These are phyloP conservation scores for Suillus lakei DNA, from an alignment of 768 basidiomycete species.

Conservation along the genomic window DNA sequence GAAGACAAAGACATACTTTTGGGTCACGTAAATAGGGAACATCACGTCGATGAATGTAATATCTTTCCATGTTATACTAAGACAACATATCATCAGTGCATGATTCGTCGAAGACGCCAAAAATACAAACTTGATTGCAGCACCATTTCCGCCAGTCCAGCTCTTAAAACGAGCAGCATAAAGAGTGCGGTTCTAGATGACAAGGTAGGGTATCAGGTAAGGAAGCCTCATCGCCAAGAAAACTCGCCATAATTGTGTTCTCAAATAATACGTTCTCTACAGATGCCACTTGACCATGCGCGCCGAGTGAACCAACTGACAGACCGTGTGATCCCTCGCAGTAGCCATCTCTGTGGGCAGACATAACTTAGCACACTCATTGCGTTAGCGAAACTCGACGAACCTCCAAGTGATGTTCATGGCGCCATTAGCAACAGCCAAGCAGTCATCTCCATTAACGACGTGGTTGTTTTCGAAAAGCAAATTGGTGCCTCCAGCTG, in stretches of 20 bases:
- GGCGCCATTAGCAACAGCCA: constrained; percentile 61
- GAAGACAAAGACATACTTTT: constrained; percentile 51
- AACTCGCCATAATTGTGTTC: constrained; percentile 47
- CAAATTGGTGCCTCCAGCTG: constrained; percentile 58
- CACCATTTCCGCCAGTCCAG: constrained; percentile 65
- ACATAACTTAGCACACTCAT: neutral
- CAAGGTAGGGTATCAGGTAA: constrained; percentile 11
- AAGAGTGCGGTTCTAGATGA: constrained; percentile 48
- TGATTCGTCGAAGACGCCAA: neutral
- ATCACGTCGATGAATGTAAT: constrained; percentile 56
- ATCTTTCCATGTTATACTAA: constrained; percentile 62
- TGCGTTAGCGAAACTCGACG: constrained; percentile 3
- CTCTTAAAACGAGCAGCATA: constrained; percentile 71
- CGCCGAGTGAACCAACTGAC: constrained; percentile 55
- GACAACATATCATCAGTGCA: neutral
- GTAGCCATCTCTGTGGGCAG: constrained; percentile 45
- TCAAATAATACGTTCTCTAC: constrained; percentile 62
- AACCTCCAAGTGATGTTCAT: constrained; percentile 57
- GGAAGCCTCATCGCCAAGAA: neutral
- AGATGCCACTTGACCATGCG: constrained; percentile 49
- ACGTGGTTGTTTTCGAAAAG: constrained; percentile 63
- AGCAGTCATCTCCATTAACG: constrained; percentile 65
- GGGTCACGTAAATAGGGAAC: constrained; percentile 65
- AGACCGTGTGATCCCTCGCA: constrained; percentile 65
- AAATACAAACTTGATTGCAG: constrained; percentile 53